Percentiles rank a stretch among this genome's conserved stretches.
Evolutionary conservation across 176 grass and related monocot genomes (phyloP).

Genomic region (sorghum (Sorghum bicolor)): DNA sequence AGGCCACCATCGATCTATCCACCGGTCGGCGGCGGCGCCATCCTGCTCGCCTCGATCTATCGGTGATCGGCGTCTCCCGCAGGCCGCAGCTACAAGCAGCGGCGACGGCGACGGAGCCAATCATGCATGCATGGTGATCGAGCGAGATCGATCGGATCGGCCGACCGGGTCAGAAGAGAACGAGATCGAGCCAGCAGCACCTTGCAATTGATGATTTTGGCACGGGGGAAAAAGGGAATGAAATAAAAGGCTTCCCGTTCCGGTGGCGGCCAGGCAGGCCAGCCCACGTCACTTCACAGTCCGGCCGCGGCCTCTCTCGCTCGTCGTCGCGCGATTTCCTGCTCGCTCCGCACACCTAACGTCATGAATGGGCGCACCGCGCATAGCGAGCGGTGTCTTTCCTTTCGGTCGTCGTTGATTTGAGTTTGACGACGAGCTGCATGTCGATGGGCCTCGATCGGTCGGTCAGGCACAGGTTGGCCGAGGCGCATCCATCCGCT

Average conservation of each 20-base stretch:
- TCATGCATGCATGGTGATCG: too few relatives aligned
- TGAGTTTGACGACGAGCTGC: neutral
- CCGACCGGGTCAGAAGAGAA: too few relatives aligned
- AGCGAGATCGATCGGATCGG: too few relatives aligned
- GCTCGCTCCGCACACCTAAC: neutral
- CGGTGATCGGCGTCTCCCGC: too few relatives aligned
- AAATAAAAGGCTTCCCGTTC: neutral
- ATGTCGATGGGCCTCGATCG: too few relatives aligned
- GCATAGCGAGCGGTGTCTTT: neutral
- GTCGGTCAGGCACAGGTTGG: neutral
- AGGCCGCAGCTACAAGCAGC: too few relatives aligned
- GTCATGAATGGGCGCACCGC: neutral
- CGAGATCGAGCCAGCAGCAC: too few relatives aligned
- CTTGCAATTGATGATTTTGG: neutral
- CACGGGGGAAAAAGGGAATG: neutral
- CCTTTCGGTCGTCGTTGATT: neutral
- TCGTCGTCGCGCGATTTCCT: neutral
- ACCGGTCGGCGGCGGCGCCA: too few relatives aligned
- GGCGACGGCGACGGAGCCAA: too few relatives aligned
- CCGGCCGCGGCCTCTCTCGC: too few relatives aligned
- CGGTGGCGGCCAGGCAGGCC: neutral
- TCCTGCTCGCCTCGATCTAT: too few relatives aligned
- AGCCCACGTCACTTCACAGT: constrained; percentile 21
- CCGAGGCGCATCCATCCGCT: neutral
- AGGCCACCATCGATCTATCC: too few relatives aligned